A percentile compares a stretch with the other conserved stretches of the same genome.
phyloP scores from a whole-genome alignment of 371 early-diverging fungal genomes.

The Dichotomocladium elegans region DNA sequence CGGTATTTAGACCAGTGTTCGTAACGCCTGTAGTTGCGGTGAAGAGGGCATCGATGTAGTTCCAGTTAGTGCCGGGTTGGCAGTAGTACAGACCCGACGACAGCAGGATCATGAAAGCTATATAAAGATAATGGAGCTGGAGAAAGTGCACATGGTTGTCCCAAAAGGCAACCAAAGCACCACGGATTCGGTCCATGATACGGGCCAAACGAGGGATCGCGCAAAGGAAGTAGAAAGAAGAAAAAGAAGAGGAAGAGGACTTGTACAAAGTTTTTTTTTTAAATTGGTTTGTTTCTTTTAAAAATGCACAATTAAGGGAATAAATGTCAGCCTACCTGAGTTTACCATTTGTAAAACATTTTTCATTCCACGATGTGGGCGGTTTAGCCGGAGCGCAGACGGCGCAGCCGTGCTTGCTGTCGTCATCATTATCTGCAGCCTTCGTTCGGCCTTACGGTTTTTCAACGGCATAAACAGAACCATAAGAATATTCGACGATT shows the following conservation, averaged over 20 bases:
- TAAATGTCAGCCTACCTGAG: too few relatives aligned
- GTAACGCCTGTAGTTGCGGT: constrained; percentile 36
- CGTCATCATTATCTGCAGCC: too few relatives aligned
- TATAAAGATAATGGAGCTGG: constrained; percentile 41
- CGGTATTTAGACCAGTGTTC: constrained; percentile 37
- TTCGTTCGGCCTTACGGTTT: too few relatives aligned
- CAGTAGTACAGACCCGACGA: constrained; percentile 31
- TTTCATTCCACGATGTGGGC: too few relatives aligned
- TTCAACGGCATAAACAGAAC: too few relatives aligned
- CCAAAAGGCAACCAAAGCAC: constrained; percentile 20
- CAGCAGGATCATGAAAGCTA: constrained; percentile 23
- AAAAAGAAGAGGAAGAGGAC: constrained; percentile 1
- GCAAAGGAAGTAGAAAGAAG: neutral
- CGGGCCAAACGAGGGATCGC: constrained; percentile 1
- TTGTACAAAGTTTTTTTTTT: constrained; percentile 1
- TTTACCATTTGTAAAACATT: too few relatives aligned
- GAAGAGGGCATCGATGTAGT: constrained; percentile 41
- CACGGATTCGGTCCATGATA: neutral
- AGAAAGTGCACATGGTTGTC: constrained; percentile 35
- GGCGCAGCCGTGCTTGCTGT: too few relatives aligned
- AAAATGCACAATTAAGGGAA: too few relatives aligned
- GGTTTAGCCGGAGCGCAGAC: too few relatives aligned
- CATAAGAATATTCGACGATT: too few relatives aligned
- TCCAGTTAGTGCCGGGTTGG: constrained; percentile 28
- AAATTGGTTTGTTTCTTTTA: too few relatives aligned